Evolutionary conservation across 148 eudicot species (phyloP).

Genomic region (Rhododendron ovatum): DNA sequence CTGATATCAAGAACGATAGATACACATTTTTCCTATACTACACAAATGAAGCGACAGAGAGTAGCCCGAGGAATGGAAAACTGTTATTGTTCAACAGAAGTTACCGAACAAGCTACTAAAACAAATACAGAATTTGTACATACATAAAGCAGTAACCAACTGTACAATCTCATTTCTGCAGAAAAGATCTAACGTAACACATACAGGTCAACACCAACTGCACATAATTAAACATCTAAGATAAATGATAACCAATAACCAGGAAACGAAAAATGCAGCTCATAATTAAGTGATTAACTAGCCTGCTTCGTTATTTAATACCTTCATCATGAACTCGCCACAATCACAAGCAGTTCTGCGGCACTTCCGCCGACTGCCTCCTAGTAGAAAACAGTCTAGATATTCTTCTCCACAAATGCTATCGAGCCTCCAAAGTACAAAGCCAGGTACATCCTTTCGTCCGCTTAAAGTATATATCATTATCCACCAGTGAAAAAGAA

Average conservation of each 20-base stretch:
- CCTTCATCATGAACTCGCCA: background rate
- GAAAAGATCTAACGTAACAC: background rate
- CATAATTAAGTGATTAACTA: slow-evolving; percentile 1
- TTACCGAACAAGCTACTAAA: background rate
- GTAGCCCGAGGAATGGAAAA: no score
- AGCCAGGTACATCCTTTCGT: background rate
- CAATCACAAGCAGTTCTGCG: no score
- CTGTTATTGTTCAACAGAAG: no score
- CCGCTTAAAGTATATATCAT: background rate
- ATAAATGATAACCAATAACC: no score
- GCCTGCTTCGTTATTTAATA: background rate
- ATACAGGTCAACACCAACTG: background rate
- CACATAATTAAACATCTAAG: background rate
- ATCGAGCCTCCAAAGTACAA: background rate
- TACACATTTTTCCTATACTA: no score
- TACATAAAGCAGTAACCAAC: background rate
- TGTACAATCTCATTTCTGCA: no score
- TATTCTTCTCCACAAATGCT: no score
- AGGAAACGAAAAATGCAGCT: background rate
- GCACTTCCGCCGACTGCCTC: background rate
- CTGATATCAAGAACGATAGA: no score
- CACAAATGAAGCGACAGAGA: no score
- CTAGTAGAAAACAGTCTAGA: no score
- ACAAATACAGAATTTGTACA: background rate
- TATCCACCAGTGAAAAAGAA: background rate